These are phyloP conservation scores for Xerocomellus intermedius DNA, from an alignment of 768 basidiomycete species.

Conservation along the genomic window DNA sequence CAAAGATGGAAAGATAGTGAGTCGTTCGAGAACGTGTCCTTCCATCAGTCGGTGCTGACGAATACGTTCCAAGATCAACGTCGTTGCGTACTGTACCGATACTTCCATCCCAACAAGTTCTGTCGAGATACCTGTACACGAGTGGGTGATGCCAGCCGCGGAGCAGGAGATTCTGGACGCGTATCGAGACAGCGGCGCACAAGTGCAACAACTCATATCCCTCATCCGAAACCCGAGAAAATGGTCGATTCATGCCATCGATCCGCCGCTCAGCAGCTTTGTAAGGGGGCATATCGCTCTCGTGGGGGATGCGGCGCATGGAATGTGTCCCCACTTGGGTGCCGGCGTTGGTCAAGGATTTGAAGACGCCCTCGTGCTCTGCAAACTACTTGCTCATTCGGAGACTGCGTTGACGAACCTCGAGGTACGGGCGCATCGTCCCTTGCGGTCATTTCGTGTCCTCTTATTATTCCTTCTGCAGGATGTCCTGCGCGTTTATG, in stretches of 20 bases:
- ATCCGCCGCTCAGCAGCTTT: constrained; percentile 45
- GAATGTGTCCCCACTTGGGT: constrained; percentile 56
- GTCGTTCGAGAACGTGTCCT: constrained; percentile 5
- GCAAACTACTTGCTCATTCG: constrained; percentile 44
- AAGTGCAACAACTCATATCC: constrained; percentile 40
- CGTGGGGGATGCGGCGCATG: constrained; percentile 40
- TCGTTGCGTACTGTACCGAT: constrained; percentile 44
- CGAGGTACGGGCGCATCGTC: constrained; percentile 31
- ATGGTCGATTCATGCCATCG: constrained; percentile 52
- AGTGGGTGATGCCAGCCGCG: constrained; percentile 44
- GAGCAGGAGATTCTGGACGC: constrained; percentile 43
- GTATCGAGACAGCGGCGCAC: constrained; percentile 47
- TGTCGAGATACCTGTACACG: constrained; percentile 23
- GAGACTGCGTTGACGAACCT: constrained; percentile 40
- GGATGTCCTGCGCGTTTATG: constrained; percentile 48
- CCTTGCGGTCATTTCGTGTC: not conserved
- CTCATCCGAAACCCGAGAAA: constrained; percentile 45
- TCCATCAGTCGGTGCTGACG: not conserved
- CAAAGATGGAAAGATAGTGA: constrained; percentile 40
- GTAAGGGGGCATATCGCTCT: constrained; percentile 47
- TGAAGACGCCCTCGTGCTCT: constrained; percentile 52
- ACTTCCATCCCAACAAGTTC: constrained; percentile 28
- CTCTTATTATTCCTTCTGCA: constrained; percentile 18
- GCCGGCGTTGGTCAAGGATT: constrained; percentile 60
- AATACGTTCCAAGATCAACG: constrained; percentile 38